These are phyloP conservation scores for Colletotrichum melonis DNA, from an alignment of 2,329 filamentous ascomycete genomes.

Conservation along the genomic window DNA sequence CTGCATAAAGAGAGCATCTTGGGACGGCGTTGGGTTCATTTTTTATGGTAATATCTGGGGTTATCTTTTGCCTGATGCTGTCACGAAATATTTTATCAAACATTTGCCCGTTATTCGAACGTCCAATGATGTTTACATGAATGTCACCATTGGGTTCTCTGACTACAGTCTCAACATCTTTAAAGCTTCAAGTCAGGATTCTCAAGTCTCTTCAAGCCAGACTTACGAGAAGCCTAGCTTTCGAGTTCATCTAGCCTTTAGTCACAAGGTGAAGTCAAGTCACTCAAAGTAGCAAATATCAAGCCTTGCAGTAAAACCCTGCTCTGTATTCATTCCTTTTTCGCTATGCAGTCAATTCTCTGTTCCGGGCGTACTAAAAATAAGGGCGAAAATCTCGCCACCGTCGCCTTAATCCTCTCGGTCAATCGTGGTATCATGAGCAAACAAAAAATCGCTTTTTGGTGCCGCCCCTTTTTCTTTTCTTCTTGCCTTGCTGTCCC, in stretches of 20 bases:
- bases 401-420: neutral
- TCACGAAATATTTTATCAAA: neutral
- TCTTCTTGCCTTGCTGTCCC: neutral
- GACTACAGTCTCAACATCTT: no score
- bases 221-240: no score
- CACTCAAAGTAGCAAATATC: neutral
- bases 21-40: neutral
- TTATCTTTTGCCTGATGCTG: neutral
- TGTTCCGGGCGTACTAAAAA: neutral
- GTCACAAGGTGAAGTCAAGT: neutral
- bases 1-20: neutral
- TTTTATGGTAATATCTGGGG: neutral
- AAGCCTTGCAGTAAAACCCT: neutral
- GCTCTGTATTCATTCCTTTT: neutral
- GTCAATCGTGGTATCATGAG: constrained; percentile 34
- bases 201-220: no score
- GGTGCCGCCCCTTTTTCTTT: constrained; percentile 24
- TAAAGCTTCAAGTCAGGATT: no score
- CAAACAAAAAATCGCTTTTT: constrained; percentile 34
- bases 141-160: neutral
- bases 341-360: constrained; percentile 8
- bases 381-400: neutral
- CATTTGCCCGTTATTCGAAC: neutral
- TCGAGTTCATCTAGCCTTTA: no score
- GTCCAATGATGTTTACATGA: neutral